phyloP scores from a whole-genome alignment of 768 basidiomycete species.

The Paxillus involutus region DNA sequence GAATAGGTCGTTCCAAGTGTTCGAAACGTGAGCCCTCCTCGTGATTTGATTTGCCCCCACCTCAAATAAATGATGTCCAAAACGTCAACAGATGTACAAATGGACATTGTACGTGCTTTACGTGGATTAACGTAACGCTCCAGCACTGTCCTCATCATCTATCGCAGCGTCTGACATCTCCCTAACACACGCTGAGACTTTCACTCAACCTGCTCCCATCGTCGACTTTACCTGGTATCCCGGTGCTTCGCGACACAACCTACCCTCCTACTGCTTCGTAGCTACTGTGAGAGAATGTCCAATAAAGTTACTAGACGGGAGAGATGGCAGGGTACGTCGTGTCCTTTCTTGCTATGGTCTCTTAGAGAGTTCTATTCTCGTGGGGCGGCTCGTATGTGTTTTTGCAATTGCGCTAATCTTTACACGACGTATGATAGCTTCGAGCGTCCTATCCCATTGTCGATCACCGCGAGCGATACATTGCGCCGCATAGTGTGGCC shows the following conservation, averaged over 20 bases:
- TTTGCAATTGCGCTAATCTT: background rate
- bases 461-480: conserved; percentile 89
- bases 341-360: too few relatives aligned
- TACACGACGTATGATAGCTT: conserved; percentile 46
- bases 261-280: conserved; percentile 77
- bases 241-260: conserved; percentile 54
- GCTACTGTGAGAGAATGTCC: conserved; percentile 84
- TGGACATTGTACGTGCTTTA: background rate
- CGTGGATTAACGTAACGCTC: background rate
- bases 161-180: background rate
- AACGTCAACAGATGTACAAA: background rate
- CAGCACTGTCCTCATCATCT: background rate
- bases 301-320: conserved; percentile 80
- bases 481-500: conserved; percentile 82
- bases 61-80: background rate
- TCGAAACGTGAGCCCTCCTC: too few relatives aligned
- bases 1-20: too few relatives aligned
- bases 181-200: conserved; percentile 20
- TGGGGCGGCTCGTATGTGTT: too few relatives aligned
- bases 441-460: conserved; percentile 91
- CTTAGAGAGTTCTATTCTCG: too few relatives aligned
- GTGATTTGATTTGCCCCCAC: background rate
- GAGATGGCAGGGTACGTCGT: conserved; percentile 63
- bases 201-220: conserved; percentile 66
- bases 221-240: conserved; percentile 89